A percentile compares a stretch with the other conserved stretches of the same genome.
These are phyloP conservation scores for Tylopilus subfusipes DNA, from an alignment of 768 basidiomycete genomes.

Conservation along the genomic window DNA sequence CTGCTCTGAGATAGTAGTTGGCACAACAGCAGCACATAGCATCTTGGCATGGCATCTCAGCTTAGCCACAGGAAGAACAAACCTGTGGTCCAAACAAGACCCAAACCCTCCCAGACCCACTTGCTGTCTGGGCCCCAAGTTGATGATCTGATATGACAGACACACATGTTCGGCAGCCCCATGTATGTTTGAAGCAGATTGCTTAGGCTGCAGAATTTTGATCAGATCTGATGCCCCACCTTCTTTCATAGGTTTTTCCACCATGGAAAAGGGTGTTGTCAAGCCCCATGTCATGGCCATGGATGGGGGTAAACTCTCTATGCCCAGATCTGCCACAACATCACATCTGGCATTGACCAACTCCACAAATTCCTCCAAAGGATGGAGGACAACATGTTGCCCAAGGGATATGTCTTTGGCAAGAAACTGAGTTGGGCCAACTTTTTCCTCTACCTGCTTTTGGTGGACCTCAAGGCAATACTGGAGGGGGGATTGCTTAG, in stretches of 20 bases:
- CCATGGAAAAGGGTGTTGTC: conserved; percentile 30
- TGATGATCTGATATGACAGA: not conserved
- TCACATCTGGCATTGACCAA: conserved; percentile 15
- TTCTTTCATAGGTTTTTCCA: conserved; percentile 22
- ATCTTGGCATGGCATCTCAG: too few species aligned
- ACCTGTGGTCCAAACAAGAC: too few species aligned
- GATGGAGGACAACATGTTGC: conserved; percentile 24
- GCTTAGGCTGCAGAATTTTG: not conserved
- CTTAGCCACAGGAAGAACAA: too few species aligned
- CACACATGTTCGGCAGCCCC: too few species aligned
- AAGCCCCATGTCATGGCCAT: conserved; percentile 29
- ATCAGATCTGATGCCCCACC: not conserved
- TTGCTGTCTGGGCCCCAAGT: too few species aligned
- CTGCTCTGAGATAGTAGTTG: too few species aligned
- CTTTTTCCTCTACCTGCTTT: conserved; percentile 32
- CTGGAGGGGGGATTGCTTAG: conserved; percentile 27
- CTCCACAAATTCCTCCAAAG: conserved; percentile 16
- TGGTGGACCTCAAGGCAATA: conserved; percentile 29
- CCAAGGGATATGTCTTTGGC: conserved; percentile 29
- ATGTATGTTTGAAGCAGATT: not conserved
- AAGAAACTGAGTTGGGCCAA: conserved; percentile 30
- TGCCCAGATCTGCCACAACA: conserved; percentile 16
- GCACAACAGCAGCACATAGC: too few species aligned
- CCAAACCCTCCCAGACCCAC: too few species aligned
- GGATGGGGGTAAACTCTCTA: conserved; percentile 23